Evolutionary conservation across 164 flowering plant genomes (phyloP), one percentile per base, ranked within the genome.

Genomic region (Magnolia changhungtana): DNA sequence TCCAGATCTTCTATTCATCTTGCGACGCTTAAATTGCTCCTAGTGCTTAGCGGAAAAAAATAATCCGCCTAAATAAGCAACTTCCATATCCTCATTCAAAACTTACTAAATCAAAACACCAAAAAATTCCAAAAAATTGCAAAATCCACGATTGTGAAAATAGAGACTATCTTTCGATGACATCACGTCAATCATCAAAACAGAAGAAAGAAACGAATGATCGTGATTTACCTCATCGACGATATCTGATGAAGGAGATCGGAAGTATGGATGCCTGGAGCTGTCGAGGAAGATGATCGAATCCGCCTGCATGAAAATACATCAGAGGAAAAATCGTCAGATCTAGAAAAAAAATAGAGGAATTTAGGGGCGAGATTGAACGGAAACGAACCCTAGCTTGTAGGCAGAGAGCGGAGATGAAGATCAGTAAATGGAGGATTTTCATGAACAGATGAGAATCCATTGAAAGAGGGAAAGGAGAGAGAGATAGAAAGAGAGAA

Each of bases 211-310:
- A 24, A 50, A 0, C 9, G 27, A 18, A 11, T 63, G 50, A 68
- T 18, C 20, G 59, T 51, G 45, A 75, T 75, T 45, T 71, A 85
- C 88, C 87, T 84, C 70, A 27, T 55, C 78, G 29, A 45, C 79
- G 70, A 71, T 82, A 80, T 11, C 3, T 16, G 83, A 23, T 7
- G 90, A 79, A 68, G 64, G 80, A 51, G 81, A 24, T 21, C 87
- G 88, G 52, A 86, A 75, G 73, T 74, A 87, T 18, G 69, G 82
- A 61, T 76, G 80, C 10, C 21, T 68, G 9, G 80, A 67, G 76
- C 83, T 80, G 67, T 87, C 89, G 72, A 89, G 78, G 85, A 89
- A 89, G 71, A 85, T 71, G 37, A 87, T 80, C 6, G 90, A 84
- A 69, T 83, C 87, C 24, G 81, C 90, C 91, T 89, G 64, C 18